Evolutionary conservation across 2,329 filamentous ascomycete species (phyloP), one percentile per base, ranked within the genome.

Genomic region (Dryadomyces quercivorus): DNA sequence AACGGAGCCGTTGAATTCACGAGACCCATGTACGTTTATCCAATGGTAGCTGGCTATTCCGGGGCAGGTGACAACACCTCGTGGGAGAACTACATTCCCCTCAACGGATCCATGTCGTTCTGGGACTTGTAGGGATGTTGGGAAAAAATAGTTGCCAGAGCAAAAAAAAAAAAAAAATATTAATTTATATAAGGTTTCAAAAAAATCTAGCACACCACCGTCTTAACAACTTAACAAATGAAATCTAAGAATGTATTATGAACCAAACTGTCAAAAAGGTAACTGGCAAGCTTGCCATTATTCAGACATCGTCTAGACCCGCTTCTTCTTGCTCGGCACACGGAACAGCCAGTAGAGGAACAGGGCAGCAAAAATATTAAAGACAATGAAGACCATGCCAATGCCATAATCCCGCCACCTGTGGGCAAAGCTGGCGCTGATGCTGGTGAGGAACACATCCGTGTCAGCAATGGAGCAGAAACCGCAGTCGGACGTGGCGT

Each of bases 381-480:
- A 76, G 20, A 68, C 66, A 56, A 77, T 71, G 52, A 75, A 80
- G 0, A 69, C 71, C 66, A 73, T 78, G 53, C 77, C 66, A 20
- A 82, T 68, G 1, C 78, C 84, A 62, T 82, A 83, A 63, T 88
- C 84, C 56, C 82, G 75, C 83, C 84, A 88, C 21, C 81, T 69
- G 38, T 85, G 69, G 36, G 59, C 64, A 62, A 82, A 86, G 55
- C 71, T 64, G 56, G 76, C 73, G 50, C 72, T 70, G 49, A 80
- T 72, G 0, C 56, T 55, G 0, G 71, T 62, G 22, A 83, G 65
- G 63, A 74, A 81, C 2, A 62, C 58, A 60, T 84, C 77, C 1
- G 78, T 80, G n/a, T 75, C 64, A 4, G 63, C 61, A 7, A 81
- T 63, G 0, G 70, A 59, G 65, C 80, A 83, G 66, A 70, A 87